Evolutionary conservation across 495 filamentous ascomycete species (phyloP).

Genomic region (Xylaria scruposa): DNA sequence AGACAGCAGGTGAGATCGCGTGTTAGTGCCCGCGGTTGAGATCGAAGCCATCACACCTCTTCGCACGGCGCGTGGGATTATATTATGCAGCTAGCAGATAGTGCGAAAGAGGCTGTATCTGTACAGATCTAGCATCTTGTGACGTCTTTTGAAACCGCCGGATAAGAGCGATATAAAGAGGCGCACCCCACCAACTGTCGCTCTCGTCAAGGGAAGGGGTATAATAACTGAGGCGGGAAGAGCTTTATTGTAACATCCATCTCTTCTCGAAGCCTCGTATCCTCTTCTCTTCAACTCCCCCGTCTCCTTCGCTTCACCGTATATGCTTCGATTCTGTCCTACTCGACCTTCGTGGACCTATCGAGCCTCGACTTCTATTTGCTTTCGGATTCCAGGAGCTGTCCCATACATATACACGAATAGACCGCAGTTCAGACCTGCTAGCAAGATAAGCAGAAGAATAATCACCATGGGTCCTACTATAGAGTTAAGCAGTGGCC

Average conservation of each 20-base stretch:
- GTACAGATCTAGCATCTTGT: conserved; percentile 15
- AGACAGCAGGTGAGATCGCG: conserved; percentile 3
- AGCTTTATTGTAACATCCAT: not conserved
- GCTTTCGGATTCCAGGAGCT: conserved; percentile 1
- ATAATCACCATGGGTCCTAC: conserved; percentile 55
- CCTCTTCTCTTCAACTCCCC: not conserved
- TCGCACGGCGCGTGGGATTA: conserved; percentile 11
- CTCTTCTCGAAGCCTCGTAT: not conserved
- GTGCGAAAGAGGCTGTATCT: conserved; percentile 8
- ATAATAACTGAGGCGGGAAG: conserved; percentile 12
- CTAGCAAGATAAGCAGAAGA: not conserved
- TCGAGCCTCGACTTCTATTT: conserved; percentile 21
- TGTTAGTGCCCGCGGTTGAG: not conserved
- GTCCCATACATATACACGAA: not conserved
- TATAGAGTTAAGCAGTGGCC: conserved; percentile 80
- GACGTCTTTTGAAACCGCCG: conserved; percentile 24
- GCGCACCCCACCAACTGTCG: conserved; percentile 12
- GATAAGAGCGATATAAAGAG: conserved; percentile 21
- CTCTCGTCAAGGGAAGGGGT: not conserved
- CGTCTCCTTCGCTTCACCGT: not conserved
- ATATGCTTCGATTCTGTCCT: conserved; percentile 14
- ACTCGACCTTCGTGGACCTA: conserved; percentile 1
- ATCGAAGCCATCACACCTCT: not conserved
- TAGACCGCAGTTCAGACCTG: not conserved
- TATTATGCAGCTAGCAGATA: conserved; percentile 7